These are phyloP conservation scores for Plasmodium adleri DNA, from an alignment of 169 alveolate species.

Conservation along the genomic window DNA sequence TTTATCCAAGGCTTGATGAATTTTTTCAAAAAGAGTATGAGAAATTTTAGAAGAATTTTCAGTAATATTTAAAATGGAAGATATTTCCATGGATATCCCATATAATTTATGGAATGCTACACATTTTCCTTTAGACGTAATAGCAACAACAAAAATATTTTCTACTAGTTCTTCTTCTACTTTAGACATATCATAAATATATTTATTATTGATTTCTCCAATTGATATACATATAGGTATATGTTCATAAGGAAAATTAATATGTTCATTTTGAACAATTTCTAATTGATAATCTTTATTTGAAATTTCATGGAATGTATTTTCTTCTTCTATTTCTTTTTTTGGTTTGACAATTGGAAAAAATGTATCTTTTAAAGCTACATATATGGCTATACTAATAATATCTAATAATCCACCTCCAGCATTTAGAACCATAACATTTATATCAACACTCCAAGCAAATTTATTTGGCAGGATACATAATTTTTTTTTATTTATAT, in stretches of 20 bases:
- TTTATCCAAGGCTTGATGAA: slow-evolving; percentile 54
- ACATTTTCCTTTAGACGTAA: slow-evolving; percentile 72
- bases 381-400: slow-evolving; percentile 80
- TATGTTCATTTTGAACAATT: slow-evolving; percentile 55
- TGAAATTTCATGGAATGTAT: slow-evolving; percentile 58
- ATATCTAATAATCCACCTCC: slow-evolving; percentile 84
- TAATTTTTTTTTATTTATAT: slow-evolving; percentile 67
- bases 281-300: slow-evolving; percentile 52
- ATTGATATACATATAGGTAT: slow-evolving; percentile 71
- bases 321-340: slow-evolving; percentile 76
- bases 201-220: slow-evolving; percentile 73
- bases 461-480: slow-evolving; percentile 81
- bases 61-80: slow-evolving; percentile 63
- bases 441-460: slow-evolving; percentile 82
- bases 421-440: slow-evolving; percentile 80
- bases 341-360: slow-evolving; percentile 79
- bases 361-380: slow-evolving; percentile 78
- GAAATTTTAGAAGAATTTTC: slow-evolving; percentile 66
- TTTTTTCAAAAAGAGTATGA: slow-evolving; percentile 57
- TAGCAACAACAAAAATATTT: slow-evolving; percentile 70
- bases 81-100: slow-evolving; percentile 67
- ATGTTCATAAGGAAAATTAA: slow-evolving; percentile 46
- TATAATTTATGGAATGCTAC: slow-evolving; percentile 70
- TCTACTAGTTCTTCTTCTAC: slow-evolving; percentile 65
- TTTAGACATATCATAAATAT: slow-evolving; percentile 75